Percentiles rank a stretch among this genome's conserved stretches.
These are phyloP conservation scores for Fusarium floridanum DNA, from an alignment of 2,329 filamentous ascomycete species.

Conservation along the genomic window DNA sequence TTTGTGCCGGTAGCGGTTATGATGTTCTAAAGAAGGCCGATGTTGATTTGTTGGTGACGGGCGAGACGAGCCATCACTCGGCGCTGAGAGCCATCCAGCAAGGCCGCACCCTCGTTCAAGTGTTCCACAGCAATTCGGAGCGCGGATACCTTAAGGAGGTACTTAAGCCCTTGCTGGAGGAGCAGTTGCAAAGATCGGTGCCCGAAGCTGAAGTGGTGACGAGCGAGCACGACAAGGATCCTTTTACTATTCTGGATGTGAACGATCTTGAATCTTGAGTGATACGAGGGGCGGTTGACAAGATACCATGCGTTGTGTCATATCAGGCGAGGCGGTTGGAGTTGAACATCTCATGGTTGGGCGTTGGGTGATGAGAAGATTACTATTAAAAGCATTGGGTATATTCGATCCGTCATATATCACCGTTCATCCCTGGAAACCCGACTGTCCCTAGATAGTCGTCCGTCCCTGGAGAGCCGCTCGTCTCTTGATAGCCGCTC, in stretches of 20 bases:
- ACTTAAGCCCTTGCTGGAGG: constrained; percentile 75
- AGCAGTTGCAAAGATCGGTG: constrained; percentile 65
- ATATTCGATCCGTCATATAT: constrained; percentile 31
- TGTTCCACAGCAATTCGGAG: constrained; percentile 96
- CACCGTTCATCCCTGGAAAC: constrained; percentile 28
- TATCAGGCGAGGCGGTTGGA: constrained; percentile 3
- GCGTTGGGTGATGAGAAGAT: neutral
- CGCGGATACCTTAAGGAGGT: constrained; percentile 81
- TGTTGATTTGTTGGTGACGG: constrained; percentile 88
- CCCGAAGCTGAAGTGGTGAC: constrained; percentile 74
- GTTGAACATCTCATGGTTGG: constrained; percentile 6
- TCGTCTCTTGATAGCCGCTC: constrained; percentile 34
- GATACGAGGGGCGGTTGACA: neutral
- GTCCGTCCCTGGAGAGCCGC: constrained; percentile 32
- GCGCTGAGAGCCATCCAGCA: constrained; percentile 88
- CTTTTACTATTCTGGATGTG: constrained; percentile 81
- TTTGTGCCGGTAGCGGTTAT: constrained; percentile 91
- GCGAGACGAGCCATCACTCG: constrained; percentile 94
- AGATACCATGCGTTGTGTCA: neutral
- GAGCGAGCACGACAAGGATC: constrained; percentile 86
- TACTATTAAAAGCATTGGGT: constrained; percentile 35
- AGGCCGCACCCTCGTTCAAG: constrained; percentile 83
- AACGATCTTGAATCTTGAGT: constrained; percentile 49
- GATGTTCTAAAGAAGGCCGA: constrained; percentile 77
- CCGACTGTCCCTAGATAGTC: constrained; percentile 33